Evolutionary conservation across 495 filamentous ascomycete species (phyloP).

Genomic region (Penicillium waksmanii): DNA sequence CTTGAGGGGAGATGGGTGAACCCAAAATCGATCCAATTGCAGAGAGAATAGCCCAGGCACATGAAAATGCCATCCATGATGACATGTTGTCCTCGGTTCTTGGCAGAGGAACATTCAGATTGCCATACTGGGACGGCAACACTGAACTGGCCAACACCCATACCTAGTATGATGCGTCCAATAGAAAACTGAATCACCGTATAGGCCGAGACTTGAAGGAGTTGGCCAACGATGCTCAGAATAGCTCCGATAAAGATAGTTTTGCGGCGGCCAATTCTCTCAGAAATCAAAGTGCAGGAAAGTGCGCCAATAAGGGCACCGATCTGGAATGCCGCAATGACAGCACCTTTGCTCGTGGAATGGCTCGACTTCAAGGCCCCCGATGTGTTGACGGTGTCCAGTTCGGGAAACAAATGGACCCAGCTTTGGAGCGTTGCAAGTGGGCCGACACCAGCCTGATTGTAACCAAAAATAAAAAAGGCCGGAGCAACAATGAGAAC

Average conservation of each 20-base stretch:
- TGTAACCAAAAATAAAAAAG: conserved; percentile 40
- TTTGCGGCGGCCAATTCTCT: conserved; percentile 57
- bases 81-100: conserved; percentile 40
- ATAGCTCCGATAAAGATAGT: conserved; percentile 55
- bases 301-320: conserved; percentile 48
- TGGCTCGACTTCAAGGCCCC: conserved; percentile 26
- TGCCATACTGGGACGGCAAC: conserved; percentile 55
- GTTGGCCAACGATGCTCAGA: conserved; percentile 54
- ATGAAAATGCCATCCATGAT: conserved; percentile 49
- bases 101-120: conserved; percentile 46
- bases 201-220: conserved; percentile 55
- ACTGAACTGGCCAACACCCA: conserved; percentile 50
- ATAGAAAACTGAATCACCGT: conserved; percentile 39
- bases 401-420: conserved; percentile 35
- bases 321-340: conserved; percentile 46
- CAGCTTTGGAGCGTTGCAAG: conserved; percentile 34
- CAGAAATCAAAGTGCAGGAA: conserved; percentile 44
- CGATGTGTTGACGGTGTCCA: conserved; percentile 36
- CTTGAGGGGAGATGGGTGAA: conserved; percentile 42
- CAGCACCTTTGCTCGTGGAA: conserved; percentile 42
- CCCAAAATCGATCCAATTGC: conserved; percentile 47
- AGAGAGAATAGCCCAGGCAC: conserved; percentile 51
- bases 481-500: conserved; percentile 39
- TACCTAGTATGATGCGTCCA: conserved; percentile 48
- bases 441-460: conserved; percentile 34